Conservation (phyloP, 208 protist species). For the Phytomonas sp. region DNA sequence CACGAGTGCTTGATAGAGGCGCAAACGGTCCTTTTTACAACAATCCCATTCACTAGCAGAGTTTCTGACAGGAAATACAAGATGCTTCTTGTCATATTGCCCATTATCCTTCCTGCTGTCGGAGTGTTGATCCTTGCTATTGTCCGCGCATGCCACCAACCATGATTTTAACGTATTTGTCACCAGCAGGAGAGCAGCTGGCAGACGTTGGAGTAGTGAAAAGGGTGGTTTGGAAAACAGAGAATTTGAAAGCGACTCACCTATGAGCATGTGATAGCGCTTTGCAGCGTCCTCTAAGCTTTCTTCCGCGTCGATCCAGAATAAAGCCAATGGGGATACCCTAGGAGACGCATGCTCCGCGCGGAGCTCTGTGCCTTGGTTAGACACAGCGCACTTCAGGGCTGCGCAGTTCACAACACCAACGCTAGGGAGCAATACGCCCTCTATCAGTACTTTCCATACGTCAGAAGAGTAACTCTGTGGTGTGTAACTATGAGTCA, state of each 20-base stretch:
- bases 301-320: neutral
- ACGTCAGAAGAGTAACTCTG: neutral
- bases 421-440: neutral
- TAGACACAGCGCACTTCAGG: neutral
- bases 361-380: neutral
- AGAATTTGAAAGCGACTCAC: neutral
- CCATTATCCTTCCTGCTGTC: neutral
- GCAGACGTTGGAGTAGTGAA: neutral
- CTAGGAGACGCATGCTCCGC: neutral
- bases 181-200: neutral
- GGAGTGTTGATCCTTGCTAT: neutral
- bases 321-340: neutral
- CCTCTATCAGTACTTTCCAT: neutral
- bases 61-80: neutral
- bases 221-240: neutral
- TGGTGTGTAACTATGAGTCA: neutral
- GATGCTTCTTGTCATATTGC: neutral
- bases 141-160: neutral
- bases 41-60: neutral
- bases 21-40: neutral
- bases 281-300: neutral
- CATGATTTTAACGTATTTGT: neutral
- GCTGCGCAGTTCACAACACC: neutral
- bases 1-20: neutral
- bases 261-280: neutral